Percentiles rank a stretch among this genome's conserved stretches.
These are phyloP conservation scores for Auricularia sp. DNA, from an alignment of 768 basidiomycete species.

Conservation along the genomic window DNA sequence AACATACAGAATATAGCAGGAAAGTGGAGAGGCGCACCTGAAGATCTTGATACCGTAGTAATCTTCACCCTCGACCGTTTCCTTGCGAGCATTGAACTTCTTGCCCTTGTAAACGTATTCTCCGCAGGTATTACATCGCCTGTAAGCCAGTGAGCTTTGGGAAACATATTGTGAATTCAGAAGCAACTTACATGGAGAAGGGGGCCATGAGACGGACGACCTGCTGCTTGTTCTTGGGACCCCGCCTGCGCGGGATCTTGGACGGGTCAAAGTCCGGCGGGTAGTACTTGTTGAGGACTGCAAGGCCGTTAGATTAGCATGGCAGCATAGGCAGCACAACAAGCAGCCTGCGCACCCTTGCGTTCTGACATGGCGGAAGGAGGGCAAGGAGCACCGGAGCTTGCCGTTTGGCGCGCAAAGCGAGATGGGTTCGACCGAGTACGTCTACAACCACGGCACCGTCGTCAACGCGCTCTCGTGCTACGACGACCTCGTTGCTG, in stretches of 20 bases:
- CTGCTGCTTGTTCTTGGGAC: constrained; percentile 91
- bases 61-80: constrained; percentile 94
- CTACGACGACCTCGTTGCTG: constrained; percentile 64
- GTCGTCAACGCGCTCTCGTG: constrained; percentile 53
- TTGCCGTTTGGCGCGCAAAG: background rate
- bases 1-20: background rate
- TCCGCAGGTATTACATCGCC: constrained; percentile 91
- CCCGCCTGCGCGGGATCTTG: constrained; percentile 84
- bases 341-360: too few species aligned
- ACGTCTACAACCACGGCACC: constrained; percentile 41
- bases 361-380: too few species aligned
- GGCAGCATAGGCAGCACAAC: too few species aligned
- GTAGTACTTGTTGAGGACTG: constrained; percentile 91
- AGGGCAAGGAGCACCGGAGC: too few species aligned
- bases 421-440: background rate
- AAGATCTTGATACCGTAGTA: constrained; percentile 98
- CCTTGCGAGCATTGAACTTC: constrained; percentile 98
- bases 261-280: constrained; percentile 98
- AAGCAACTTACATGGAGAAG: constrained; percentile 75
- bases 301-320: constrained; percentile 11
- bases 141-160: constrained; percentile 19
- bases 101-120: constrained; percentile 99
- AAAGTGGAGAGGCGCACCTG: constrained; percentile 51
- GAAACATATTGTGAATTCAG: background rate
- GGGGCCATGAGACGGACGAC: constrained; percentile 99